phyloP scores from a whole-genome alignment of 768 basidiomycete genomes.

The Scleroderma citrinum region DNA sequence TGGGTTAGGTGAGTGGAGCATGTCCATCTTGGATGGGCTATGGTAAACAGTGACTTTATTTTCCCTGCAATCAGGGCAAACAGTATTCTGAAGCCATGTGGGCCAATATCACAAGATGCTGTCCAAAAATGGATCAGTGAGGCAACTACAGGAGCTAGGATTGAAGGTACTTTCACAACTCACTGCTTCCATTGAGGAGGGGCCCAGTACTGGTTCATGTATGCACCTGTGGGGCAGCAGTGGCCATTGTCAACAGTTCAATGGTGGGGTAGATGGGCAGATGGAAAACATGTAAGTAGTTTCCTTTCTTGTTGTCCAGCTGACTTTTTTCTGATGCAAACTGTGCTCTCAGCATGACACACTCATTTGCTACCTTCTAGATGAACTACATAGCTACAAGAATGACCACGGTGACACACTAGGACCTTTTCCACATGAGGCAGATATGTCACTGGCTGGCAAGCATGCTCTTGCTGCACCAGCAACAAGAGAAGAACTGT shows the following conservation, averaged over 20 bases:
- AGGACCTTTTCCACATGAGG: not conserved
- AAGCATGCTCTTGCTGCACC: not conserved
- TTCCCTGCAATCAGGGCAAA: conserved; percentile 6
- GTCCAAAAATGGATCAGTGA: not conserved
- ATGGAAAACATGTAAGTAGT: not conserved
- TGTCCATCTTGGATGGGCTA: conserved; percentile 2
- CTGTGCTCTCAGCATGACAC: not conserved
- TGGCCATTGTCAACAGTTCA: conserved; percentile 31
- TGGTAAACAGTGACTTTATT: conserved; percentile 8
- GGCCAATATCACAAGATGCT: not conserved
- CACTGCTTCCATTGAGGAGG: conserved; percentile 35
- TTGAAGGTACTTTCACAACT: conserved; percentile 17
- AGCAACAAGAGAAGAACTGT: not conserved
- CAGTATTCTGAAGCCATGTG: not conserved
- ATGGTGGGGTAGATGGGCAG: conserved; percentile 36
- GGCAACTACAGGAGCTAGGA: not conserved
- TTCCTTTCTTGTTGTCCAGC: too few species aligned
- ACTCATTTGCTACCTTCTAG: not conserved
- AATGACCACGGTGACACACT: not conserved
- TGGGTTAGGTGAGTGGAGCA: not conserved
- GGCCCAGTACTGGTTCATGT: conserved; percentile 36
- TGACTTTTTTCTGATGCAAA: not conserved
- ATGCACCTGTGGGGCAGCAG: conserved; percentile 26
- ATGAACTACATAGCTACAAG: not conserved
- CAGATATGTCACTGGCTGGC: not conserved